Conservation (phyloP, 495 filamentous ascomycete genomes). For the Aspergillus incahuasiensis region DNA sequence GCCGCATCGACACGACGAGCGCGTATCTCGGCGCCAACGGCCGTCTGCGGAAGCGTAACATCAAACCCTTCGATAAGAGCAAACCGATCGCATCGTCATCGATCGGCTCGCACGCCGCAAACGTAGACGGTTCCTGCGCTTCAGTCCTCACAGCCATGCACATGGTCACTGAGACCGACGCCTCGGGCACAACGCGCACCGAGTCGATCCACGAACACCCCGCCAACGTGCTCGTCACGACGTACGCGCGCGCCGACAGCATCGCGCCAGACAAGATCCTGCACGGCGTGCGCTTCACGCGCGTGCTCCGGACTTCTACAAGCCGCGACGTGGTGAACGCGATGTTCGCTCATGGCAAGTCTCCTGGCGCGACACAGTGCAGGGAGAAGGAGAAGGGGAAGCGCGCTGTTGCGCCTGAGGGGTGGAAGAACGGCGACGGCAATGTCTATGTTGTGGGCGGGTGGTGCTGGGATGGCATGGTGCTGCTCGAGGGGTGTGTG, state of each 20-base stretch:
- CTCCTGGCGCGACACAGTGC: neutral
- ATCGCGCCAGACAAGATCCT: constrained; percentile 28
- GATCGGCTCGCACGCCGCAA: neutral
- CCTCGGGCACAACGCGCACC: constrained; percentile 10
- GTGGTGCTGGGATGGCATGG: constrained; percentile 65
- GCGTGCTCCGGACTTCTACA: constrained; percentile 28
- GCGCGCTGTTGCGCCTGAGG: neutral
- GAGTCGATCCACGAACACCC: constrained; percentile 36
- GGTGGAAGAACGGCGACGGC: constrained; percentile 48
- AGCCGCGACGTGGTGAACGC: constrained; percentile 31
- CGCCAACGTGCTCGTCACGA: constrained; percentile 29
- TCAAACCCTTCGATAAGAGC: neutral
- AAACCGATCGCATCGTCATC: neutral
- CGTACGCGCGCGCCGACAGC: constrained; percentile 22
- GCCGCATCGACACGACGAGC: constrained; percentile 1
- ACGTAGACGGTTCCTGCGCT: neutral
- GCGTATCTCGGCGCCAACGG: neutral
- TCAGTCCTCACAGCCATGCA: constrained; percentile 17
- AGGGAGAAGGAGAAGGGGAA: neutral
- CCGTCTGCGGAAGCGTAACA: neutral
- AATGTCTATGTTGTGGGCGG: constrained; percentile 50
- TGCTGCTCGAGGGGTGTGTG: constrained; percentile 55
- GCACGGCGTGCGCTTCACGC: constrained; percentile 25
- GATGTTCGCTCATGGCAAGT: constrained; percentile 21
- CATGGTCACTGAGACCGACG: constrained; percentile 19